Base-by-base conservation (phyloP, 257 asterid genomes). In the Nemophila menziesii region DNA sequence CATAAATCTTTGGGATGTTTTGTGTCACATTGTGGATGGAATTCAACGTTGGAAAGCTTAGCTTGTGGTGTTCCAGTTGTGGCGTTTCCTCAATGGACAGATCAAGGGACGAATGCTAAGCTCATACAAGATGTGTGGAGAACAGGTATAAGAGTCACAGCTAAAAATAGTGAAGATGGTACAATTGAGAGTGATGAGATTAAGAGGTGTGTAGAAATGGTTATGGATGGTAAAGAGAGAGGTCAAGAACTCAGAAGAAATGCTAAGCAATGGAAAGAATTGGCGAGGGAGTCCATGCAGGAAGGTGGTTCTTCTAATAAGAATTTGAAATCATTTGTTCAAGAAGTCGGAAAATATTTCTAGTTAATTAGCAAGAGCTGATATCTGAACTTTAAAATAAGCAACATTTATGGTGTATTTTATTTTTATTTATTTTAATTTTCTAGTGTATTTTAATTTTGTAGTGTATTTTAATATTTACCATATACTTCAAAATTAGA, bases 21-120 rank as follows among this genome's bases (percentile, higher is more conserved):
- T 43, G 41, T 61, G 38, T 53, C 55, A 10, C 71, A 64, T 12
- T 55, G 68, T 45, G 77, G 85, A 33, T 75, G 85, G 85, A 75
- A 75, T 48, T 75, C 85, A 19, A 15, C 62, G 0, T 22, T 69
- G 0, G 86, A 77, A 29, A 52, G 81, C 19, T 20, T 77, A 9
- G 72, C 42, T 3, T 53, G 27, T 2, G 81, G 81, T 2, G 68
- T 72, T 16, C 81, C 81, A 0, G 5, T 64, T 0, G 71, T 77
- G 48, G 52, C 54, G 16, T 19, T 70, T 37, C 86, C 81, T 0
- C 68, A 45, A 3, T 77, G 86, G 86, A 44, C 51, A 0, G 86
- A 77, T 44, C 86, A 77, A 37, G 7, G 26, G 0, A 66, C 76
- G 29, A 77, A 72, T 6, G 81, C 78, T 0, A 72, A 72, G 34